These are phyloP conservation scores for Suillus alpinus DNA, from an alignment of 768 basidiomycete genomes.

Conservation along the genomic window DNA sequence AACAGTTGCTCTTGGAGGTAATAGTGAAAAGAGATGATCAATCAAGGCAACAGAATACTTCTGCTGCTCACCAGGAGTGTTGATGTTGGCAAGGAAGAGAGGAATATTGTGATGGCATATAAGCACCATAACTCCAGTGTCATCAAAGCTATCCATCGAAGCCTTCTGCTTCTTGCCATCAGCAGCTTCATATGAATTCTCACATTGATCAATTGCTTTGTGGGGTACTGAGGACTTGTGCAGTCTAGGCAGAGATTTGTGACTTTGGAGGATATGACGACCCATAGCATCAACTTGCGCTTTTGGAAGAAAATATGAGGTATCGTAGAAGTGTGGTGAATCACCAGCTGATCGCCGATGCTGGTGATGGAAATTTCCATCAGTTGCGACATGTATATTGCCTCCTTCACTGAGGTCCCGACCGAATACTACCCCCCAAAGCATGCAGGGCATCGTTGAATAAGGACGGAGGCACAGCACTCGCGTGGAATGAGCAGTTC, in stretches of 20 bases:
- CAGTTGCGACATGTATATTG: slow-evolving; percentile 35
- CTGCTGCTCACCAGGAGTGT: slow-evolving; percentile 37
- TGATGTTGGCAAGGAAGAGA: slow-evolving; percentile 38
- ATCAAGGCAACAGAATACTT: slow-evolving; percentile 37
- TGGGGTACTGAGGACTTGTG: slow-evolving; percentile 26
- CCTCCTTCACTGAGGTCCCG: slow-evolving; percentile 7
- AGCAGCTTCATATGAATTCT: slow-evolving; percentile 32
- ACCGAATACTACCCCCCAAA: slow-evolving; percentile 16
- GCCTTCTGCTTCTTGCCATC: slow-evolving; percentile 31
- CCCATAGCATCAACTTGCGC: slow-evolving; percentile 24
- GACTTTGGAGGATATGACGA: slow-evolving; percentile 18
- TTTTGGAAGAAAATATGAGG: slow-evolving; percentile 32
- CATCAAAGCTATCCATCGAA: slow-evolving; percentile 24
- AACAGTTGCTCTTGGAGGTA: slow-evolving; percentile 29
- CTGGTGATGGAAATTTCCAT: slow-evolving; percentile 40
- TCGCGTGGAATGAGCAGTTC: background rate
- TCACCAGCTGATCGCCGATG: slow-evolving; percentile 31
- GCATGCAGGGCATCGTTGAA: slow-evolving; percentile 32
- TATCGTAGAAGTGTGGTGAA: slow-evolving; percentile 30
- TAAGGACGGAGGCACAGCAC: slow-evolving; percentile 3
- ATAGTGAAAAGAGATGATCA: slow-evolving; percentile 22
- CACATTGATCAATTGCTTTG: slow-evolving; percentile 33
- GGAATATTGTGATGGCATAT: slow-evolving; percentile 38
- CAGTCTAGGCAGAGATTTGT: slow-evolving; percentile 13
- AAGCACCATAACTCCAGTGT: slow-evolving; percentile 35